These are phyloP conservation scores for Pythium aphanidermatum DNA, from an alignment of 352 stramenopile genomes.

Conservation along the genomic window DNA sequence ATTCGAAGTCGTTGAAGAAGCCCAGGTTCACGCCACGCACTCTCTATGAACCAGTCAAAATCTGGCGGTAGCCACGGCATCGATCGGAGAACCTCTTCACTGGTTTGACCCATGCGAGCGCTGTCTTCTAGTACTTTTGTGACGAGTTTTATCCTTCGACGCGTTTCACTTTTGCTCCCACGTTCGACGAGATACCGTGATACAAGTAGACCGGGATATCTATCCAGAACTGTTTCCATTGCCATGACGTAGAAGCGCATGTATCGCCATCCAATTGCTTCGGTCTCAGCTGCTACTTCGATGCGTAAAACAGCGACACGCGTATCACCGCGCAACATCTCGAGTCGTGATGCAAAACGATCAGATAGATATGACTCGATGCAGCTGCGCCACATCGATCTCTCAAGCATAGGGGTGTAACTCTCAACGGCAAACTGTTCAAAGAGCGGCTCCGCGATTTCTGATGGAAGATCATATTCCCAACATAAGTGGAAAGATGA, in stretches of 20 bases:
- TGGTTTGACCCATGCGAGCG: background rate
- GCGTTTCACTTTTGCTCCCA: background rate
- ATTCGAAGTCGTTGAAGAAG: slow-evolving; percentile 4
- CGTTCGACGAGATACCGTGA: slow-evolving; percentile 13
- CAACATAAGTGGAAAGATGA: slow-evolving; percentile 11
- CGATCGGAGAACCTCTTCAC: background rate
- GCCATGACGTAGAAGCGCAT: slow-evolving; percentile 15
- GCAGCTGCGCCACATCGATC: background rate
- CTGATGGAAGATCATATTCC: slow-evolving; percentile 22
- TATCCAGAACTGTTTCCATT: slow-evolving; percentile 15
- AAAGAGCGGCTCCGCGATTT: slow-evolving; percentile 24
- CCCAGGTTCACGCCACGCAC: slow-evolving; percentile 7
- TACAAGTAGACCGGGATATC: slow-evolving; percentile 4
- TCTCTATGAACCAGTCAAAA: slow-evolving; percentile 14
- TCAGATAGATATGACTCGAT: slow-evolving; percentile 13
- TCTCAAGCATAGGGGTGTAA: slow-evolving; percentile 15
- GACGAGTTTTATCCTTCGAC: slow-evolving; percentile 7
- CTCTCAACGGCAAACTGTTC: slow-evolving; percentile 25
- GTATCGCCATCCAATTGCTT: background rate
- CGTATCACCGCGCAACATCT: slow-evolving; percentile 1
- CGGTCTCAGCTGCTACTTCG: background rate
- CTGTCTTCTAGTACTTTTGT: slow-evolving; percentile 6
- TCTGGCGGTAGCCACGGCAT: slow-evolving; percentile 4
- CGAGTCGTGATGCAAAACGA: slow-evolving; percentile 9
- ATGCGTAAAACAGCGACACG: slow-evolving; percentile 7